phyloP scores from a whole-genome alignment of 352 stramenopile genomes.

The Phytophthora pseudosyringae region DNA sequence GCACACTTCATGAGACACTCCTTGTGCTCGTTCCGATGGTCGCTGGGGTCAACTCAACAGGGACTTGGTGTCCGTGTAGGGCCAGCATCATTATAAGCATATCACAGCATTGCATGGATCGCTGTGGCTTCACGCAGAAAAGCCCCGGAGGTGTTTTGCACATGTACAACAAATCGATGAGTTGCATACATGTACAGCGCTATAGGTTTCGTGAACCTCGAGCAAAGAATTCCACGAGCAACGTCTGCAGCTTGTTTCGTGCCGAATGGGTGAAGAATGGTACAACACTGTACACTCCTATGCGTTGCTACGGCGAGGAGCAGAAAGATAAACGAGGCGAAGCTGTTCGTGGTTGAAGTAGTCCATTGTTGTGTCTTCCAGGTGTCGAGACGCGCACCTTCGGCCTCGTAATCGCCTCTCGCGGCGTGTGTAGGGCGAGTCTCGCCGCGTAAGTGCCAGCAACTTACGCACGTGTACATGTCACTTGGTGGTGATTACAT shows the following conservation, averaged over 20 bases:
- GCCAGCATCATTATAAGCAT: no score
- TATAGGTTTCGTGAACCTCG: no score
- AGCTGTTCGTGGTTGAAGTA: conserved; percentile 27
- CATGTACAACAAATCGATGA: no score
- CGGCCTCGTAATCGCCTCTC: background rate
- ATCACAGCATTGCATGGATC: no score
- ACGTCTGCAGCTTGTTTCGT: background rate
- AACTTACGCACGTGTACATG: background rate
- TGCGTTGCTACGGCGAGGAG: background rate
- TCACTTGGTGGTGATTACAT: background rate
- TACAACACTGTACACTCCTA: background rate
- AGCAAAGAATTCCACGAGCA: no score
- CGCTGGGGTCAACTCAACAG: no score
- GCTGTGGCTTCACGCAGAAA: no score
- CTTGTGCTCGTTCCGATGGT: no score
- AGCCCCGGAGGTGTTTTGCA: no score
- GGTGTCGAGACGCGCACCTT: background rate
- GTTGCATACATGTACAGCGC: no score
- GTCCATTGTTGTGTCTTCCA: conserved; percentile 25
- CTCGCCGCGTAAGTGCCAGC: background rate
- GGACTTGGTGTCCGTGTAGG: no score
- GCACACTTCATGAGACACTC: no score
- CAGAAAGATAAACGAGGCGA: background rate
- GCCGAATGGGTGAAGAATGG: background rate
- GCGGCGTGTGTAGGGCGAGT: background rate